Evolutionary conservation across 305 asterid genomes (phyloP), one percentile per base, ranked within the genome.

Genomic region (Rubia balearica): DNA sequence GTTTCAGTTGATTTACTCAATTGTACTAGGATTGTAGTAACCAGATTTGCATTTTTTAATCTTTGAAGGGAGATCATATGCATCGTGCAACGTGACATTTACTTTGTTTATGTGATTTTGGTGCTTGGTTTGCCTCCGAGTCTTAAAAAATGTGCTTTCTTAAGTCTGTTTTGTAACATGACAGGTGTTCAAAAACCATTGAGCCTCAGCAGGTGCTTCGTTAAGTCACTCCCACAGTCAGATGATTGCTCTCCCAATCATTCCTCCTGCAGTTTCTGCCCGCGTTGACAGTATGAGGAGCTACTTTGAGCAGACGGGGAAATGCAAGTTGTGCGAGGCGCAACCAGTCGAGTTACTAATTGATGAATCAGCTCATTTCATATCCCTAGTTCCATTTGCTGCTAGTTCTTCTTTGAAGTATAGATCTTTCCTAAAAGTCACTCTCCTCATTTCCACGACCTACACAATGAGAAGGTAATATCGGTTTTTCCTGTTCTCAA

Each of bases 171-270:
- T 48, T 41, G 17, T 48, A 46, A 36, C 38, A 45, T 7, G 43
- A 45, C 61, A 94, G 99, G 93, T 89, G n/a, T 94, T 94, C 84
- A 94, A 94, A 68, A 91, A 94, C 70, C 95, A 94, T 59, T 97
- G 99, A 22, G 93, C 96, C 51, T 88, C 99, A 6, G 99, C 99
- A 1, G 99, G 99, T 64, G 99, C 97, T 7, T 91, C 97, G 7
- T 81, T 91, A 96, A 94, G 96, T 79, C 99, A 94, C 81, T 87
- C 99, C 33, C 99, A 89, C 79, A 91, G 99, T 76, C 97, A 94
- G 78, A 88, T 94, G 41, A 76, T 94, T 83, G 96, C 89, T 65
- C 97, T 94, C 46, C 97, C 99, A 0, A 67, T 94, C 68, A 74
- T 94, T 75, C 96, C 99, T 53, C 84, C 91, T 41, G 75, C 91